phyloP scores from a whole-genome alignment of 176 grass and related monocot genomes.

The Avena atlantica region DNA sequence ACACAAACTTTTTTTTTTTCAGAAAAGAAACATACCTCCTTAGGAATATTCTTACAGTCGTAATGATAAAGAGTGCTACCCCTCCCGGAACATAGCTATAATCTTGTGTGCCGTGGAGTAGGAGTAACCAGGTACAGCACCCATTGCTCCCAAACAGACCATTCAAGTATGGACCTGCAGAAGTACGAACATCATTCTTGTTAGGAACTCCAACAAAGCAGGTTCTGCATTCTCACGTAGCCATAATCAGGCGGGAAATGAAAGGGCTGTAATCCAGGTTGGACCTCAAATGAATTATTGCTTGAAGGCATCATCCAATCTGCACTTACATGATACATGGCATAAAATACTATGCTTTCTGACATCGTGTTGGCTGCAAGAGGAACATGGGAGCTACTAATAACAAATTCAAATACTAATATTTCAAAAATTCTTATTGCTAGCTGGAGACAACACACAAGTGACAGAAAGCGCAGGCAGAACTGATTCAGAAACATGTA shows the following conservation, averaged over 20 bases:
- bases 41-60: background rate
- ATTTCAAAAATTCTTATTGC: background rate
- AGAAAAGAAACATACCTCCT: background rate
- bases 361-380: background rate
- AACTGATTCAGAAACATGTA: background rate
- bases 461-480: background rate
- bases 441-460: background rate
- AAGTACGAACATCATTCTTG: background rate
- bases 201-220: background rate
- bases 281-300: background rate
- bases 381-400: background rate
- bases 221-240: background rate
- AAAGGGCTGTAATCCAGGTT: background rate
- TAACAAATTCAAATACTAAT: background rate
- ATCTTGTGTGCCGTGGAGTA: background rate
- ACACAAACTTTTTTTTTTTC: background rate
- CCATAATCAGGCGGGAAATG: background rate
- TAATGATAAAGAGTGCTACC: background rate
- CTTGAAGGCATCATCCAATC: background rate
- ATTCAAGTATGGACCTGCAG: background rate
- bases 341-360: background rate
- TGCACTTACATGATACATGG: background rate
- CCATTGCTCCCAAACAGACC: background rate
- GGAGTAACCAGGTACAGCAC: background rate
- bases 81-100: background rate